Evolutionary conservation across 306 rosid genomes (phyloP).

Genomic region (Macrotyloma uniflorum): DNA sequence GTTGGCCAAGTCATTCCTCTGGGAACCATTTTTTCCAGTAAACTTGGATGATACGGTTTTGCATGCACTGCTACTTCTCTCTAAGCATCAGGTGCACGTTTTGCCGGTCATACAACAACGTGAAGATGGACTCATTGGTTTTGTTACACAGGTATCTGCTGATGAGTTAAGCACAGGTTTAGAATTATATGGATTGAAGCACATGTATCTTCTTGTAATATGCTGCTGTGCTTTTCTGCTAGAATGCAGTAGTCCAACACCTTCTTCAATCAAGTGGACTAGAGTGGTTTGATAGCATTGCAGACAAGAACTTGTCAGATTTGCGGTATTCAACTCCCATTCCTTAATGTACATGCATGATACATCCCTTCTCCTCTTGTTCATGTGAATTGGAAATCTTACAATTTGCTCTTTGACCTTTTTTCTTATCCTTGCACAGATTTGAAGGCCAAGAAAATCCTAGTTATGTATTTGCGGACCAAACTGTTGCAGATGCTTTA

Average conservation of each 20-base stretch:
- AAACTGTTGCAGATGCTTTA: conserved; percentile 62
- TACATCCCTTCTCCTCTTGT: background rate
- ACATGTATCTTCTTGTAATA: background rate
- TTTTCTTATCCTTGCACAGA: conserved; percentile 43
- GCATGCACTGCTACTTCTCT: conserved; percentile 66
- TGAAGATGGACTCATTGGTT: conserved; percentile 53
- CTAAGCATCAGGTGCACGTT: conserved; percentile 60
- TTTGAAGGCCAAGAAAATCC: conserved; percentile 54
- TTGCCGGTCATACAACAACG: conserved; percentile 59
- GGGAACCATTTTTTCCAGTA: conserved; percentile 73
- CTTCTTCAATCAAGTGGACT: conserved; percentile 72
- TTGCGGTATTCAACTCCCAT: conserved; percentile 48
- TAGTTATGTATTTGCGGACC: conserved; percentile 55
- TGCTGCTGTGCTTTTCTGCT: conserved; percentile 37
- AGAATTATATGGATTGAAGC: background rate
- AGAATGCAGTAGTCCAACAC: conserved; percentile 57
- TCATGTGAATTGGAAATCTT: background rate
- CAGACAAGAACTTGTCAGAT: conserved; percentile 53
- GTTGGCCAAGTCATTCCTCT: conserved; percentile 64
- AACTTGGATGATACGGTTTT: conserved; percentile 58
- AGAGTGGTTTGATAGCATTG: conserved; percentile 66
- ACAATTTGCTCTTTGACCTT: conserved; percentile 10
- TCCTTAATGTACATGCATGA: background rate
- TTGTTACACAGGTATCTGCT: conserved; percentile 59
- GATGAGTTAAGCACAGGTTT: conserved; percentile 38